Base-by-base conservation (phyloP, 345 rosid species). In the Moricandia moricandioides region DNA sequence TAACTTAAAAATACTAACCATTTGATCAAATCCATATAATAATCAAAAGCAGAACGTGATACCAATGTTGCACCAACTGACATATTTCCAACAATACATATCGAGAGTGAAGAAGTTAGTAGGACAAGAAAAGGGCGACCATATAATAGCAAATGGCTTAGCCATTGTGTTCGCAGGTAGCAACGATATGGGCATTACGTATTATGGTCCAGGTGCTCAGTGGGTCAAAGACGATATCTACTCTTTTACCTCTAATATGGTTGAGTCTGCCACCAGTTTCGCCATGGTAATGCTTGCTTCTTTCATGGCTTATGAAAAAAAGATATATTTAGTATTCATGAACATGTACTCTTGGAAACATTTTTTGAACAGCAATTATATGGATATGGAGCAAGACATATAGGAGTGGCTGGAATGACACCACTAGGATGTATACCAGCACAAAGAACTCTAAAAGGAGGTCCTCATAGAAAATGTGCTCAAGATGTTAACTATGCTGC, bases 371-470 rank as follows among this genome's bases (percentile, higher is more conserved):
- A 90, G 92, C 89, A 83, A 30, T 82, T 90, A 0, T 73, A 83
- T 56, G 78, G 67, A 55, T 5, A 83, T 0, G 96, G 96, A 67
- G 91, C 86, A 26, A 84, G 88, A 66, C 88, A 81, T 26, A 84
- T 89, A 14, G 89, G 70, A 43, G 80, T 88, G 4, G 0, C 86
- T 0, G 71, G 90, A 55, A 29, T 80, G 72, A 84, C 90, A 5
- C 88, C 89, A 34, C 56, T 89, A 0, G 97, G 98, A 14, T 89
- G 95, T 45, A 29, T 84, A 49, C 93, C 97, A 21, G 65, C 82
- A 3, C 91, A 86, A 55, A 85, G 95, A 83, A 89, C 88, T 1
- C 4, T 85, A 0, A 71, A 65, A 4, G 93, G 97, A 62, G 89
- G 97, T 39, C 8, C 54, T 16, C 6, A 1, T 21, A 80, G 89